Base-by-base conservation (phyloP, 2,329 filamentous ascomycete genomes). In the Didymella exigua region DNA sequence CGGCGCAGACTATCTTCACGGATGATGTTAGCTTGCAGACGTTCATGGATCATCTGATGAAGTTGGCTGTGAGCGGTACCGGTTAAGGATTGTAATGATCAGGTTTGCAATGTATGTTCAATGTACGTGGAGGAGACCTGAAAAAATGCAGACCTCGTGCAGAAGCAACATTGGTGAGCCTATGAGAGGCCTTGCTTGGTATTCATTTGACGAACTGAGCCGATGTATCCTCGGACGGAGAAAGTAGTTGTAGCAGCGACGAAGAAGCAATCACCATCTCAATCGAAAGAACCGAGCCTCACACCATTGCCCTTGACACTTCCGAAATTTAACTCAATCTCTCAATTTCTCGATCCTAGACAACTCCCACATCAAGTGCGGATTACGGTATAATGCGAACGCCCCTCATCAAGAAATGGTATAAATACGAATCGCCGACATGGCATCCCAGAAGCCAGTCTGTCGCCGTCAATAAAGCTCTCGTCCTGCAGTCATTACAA, bases 41-140 rank as follows among this genome's bases (percentile, higher is more conserved):
- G 1, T 99, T 99, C 74, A 99, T 99, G 95, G 95, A 99, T 70
- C 93, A 98, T 78, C 81, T 99, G 74, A 99, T 99, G 95, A 99
- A 99, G 91, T 61, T 75, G 52, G 73, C 73, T 13, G 73, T 75
- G 5, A 72, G 70, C 8, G 73, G 73, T 16, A 74, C 72, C 23
- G 63, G 72, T 46, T 75, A 65, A 48, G 33, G 33, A 16, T 4
- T 21, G 33, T 21, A 19, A 29, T 18, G 24, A 21, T 10, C 9
- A 14, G 16, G 31, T 9, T 13, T 16, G 45, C 14, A 30, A 5
- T 0, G 30, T 26, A 29, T 49, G 21, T n/a, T n/a, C 9, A 23
- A 29, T 5, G 11, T 24, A 16, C 18, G 6, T 9, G n/a, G n/a
- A n/a, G n/a, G n/a, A n/a, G n/a, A n/a, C n/a, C n/a, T n/a, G n/a